Percentiles rank a stretch among this genome's conserved stretches.
phyloP scores from a whole-genome alignment of 2,329 filamentous ascomycete genomes.

The Colletotrichum sp. region DNA sequence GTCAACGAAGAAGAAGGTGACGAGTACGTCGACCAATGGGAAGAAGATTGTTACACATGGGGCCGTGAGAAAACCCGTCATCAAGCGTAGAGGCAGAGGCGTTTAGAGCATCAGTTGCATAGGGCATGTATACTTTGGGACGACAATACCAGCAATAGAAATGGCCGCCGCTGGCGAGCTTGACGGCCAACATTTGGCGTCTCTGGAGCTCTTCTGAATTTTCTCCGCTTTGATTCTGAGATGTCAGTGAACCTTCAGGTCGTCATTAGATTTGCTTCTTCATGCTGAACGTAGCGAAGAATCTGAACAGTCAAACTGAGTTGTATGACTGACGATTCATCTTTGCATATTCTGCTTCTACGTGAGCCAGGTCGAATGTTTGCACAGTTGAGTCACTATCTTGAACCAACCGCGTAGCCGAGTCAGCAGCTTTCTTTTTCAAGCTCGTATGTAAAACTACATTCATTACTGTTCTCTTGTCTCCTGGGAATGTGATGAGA shows the following conservation, averaged over 20 bases:
- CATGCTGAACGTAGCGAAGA: neutral
- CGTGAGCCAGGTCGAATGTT: no score
- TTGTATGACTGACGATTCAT: neutral
- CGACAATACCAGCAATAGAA: neutral
- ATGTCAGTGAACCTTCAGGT: neutral
- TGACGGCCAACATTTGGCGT: neutral
- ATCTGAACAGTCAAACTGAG: neutral
- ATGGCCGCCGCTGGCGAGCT: neutral
- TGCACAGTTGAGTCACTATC: neutral
- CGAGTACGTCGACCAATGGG: constrained; percentile 26
- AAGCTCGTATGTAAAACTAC: neutral
- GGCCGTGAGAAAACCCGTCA: constrained; percentile 64
- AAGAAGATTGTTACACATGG: constrained; percentile 68
- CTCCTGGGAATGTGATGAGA: neutral
- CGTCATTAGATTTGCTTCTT: neutral
- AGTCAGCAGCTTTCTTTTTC: neutral
- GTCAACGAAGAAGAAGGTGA: constrained; percentile 43
- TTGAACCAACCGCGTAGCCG: neutral
- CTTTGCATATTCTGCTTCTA: neutral
- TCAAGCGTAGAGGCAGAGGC: constrained; percentile 60
- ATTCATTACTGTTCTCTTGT: neutral
- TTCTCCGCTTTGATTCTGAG: neutral
- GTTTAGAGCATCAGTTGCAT: constrained; percentile 40
- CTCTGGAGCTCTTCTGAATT: neutral
- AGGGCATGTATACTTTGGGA: neutral